A percentile compares a stretch with the other conserved stretches of the same genome.
phyloP scores from a whole-genome alignment of 1,139 yeast species.

The Diutina mesorugosa region DNA sequence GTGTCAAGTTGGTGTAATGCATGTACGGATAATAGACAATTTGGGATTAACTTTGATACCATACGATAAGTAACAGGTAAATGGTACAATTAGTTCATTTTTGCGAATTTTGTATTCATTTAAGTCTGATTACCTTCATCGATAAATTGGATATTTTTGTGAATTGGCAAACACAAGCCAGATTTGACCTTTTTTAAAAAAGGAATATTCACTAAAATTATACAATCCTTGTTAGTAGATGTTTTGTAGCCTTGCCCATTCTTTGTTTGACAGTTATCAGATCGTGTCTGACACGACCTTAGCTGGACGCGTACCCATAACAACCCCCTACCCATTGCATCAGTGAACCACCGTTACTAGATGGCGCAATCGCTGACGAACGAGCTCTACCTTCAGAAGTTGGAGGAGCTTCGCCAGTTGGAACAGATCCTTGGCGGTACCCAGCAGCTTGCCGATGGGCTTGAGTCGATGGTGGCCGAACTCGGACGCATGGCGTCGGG shows the following conservation, averaged over 20 bases:
- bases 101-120: too few relatives aligned
- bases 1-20: conserved; percentile 50
- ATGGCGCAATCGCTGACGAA: background rate
- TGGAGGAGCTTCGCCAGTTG: conserved; percentile 35
- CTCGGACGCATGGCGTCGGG: conserved; percentile 42
- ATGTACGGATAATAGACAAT: background rate
- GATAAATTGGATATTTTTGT: too few relatives aligned
- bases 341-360: background rate
- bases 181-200: too few relatives aligned
- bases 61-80: too few relatives aligned
- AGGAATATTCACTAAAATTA: too few relatives aligned
- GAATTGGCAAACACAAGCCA: too few relatives aligned
- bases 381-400: conserved; percentile 24
- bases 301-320: background rate
- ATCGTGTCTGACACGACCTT: background rate
- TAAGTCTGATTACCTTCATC: too few relatives aligned
- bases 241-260: too few relatives aligned
- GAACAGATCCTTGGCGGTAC: conserved; percentile 18
- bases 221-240: too few relatives aligned
- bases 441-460: conserved; percentile 24
- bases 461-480: conserved; percentile 36
- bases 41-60: too few relatives aligned
- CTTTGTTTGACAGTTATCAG: background rate
- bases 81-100: too few relatives aligned
- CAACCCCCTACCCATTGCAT: background rate